phyloP scores from a whole-genome alignment of 768 basidiomycete species.

The Calvatia gigantea region DNA sequence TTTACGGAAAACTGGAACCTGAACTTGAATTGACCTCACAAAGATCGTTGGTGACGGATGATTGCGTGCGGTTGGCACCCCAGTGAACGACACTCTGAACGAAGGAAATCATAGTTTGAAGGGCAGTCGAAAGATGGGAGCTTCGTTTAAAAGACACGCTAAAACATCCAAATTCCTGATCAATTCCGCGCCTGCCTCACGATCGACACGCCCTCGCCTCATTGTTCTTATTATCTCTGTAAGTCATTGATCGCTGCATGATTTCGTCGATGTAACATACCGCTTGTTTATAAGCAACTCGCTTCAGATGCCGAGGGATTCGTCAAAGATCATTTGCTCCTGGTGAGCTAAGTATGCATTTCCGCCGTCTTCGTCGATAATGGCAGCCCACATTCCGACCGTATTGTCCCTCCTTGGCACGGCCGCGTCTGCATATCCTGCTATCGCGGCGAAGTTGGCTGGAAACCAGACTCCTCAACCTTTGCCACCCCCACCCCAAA shows the following conservation, averaged over 20 bases:
- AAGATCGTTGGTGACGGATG: slow-evolving; percentile 35
- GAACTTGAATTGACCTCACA: slow-evolving; percentile 35
- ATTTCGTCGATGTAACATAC: slow-evolving; percentile 10
- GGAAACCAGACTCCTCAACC: slow-evolving; percentile 24
- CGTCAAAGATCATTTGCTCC: slow-evolving; percentile 12
- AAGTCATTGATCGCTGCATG: slow-evolving; percentile 20
- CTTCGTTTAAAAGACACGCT: slow-evolving; percentile 20
- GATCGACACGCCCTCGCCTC: slow-evolving; percentile 32
- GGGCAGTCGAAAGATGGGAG: slow-evolving; percentile 17
- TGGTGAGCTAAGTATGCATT: slow-evolving; percentile 17
- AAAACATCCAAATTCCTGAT: slow-evolving; percentile 11
- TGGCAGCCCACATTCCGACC: slow-evolving; percentile 43
- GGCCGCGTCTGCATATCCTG: slow-evolving; percentile 19
- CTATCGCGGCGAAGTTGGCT: slow-evolving; percentile 21
- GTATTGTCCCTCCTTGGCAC: slow-evolving; percentile 38
- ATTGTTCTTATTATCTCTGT: slow-evolving; percentile 22
- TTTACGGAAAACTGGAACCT: background rate
- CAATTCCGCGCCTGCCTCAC: slow-evolving; percentile 27
- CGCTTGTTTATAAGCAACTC: slow-evolving; percentile 27
- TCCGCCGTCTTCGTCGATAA: slow-evolving; percentile 15
- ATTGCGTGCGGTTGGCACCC: slow-evolving; percentile 25
- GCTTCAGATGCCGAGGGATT: slow-evolving; percentile 4
- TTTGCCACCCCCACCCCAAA: slow-evolving; percentile 16
- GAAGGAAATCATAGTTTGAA: slow-evolving; percentile 33
- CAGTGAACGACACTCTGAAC: slow-evolving; percentile 41